Evolutionary conservation across 495 filamentous ascomycete species (phyloP), one percentile per base, ranked within the genome.

Genomic region (Trichodelitschia bisporula): DNA sequence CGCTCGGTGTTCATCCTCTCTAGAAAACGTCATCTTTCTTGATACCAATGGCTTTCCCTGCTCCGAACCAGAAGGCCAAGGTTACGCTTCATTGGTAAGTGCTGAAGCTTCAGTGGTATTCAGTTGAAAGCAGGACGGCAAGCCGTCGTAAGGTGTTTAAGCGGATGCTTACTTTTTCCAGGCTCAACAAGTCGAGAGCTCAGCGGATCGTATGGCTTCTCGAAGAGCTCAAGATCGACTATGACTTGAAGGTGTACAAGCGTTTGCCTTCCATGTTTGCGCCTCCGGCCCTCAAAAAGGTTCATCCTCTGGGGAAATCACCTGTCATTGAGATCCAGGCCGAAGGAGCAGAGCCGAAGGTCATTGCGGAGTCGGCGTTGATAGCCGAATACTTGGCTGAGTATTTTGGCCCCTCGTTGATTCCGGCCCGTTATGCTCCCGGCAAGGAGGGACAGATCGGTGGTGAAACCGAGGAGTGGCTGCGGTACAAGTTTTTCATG

Each of bases 151-250:
- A n/a, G n/a, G n/a, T n/a, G n/a, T n/a, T n/a, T n/a, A n/a, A n/a
- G n/a, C n/a, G n/a, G n/a, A n/a, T n/a, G n/a, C n/a, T n/a, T n/a
- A n/a, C n/a, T n/a, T n/a, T 8, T 15, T 29, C 23, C 36, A 78
- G 76, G 76, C 69, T 80, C 31, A 59, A 78, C 32, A 49, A 67
- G 34, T 82, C 76, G 24, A 77, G 83, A 34, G 65, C 76, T 30
- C 78, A 91, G 37, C 70, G 79, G 28, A 75, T 91, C 37, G 57
- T 84, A 26, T 91, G 77, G 79, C 67, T 93, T 24, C 65, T 92
- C 30, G 75, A 86, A 49, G 80, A 86, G 39, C 66, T 86, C 31
- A 55, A 65, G n/a, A 31, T 91, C 17, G 52, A 68, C 28, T 92
- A 84, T 54, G 63, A 77, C 31, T 48, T 92, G 30, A 65, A 78